Evolutionary conservation across 2,329 filamentous ascomycete species (phyloP), one percentile per base, ranked within the genome.

Genomic region (Ophiocordyceps sinensis): DNA sequence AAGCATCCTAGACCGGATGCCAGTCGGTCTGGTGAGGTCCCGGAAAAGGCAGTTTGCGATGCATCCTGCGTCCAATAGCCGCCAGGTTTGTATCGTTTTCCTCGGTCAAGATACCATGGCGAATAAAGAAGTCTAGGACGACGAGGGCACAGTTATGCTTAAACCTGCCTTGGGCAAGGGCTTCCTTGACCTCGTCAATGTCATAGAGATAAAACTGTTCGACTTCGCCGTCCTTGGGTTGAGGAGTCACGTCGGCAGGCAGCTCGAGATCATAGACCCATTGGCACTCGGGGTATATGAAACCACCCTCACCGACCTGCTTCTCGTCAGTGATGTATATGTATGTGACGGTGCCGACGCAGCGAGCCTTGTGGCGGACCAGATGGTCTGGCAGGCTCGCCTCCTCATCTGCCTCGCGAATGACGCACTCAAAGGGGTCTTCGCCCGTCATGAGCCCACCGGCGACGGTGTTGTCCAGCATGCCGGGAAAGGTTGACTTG

Each of bases 381-480:
- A 89, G 53, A 0, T 71, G 64, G 44, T 79, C 82, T 0, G 84
- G 73, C 17, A 98, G 63, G 31, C 79, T 83, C 1, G 91, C 93
- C 58, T 98, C 91, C 62, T 98, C 91, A 47, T 79, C 79, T 3
- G 82, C 81, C 62, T 98, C 91, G 41, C 89, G 77, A 17, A 95
- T 71, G 40, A 94, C 65, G 57, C 82, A 86, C 55, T 89, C 86
- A 38, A 87, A 81, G 0, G 85, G 82, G 19, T 71, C 71, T 58
- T 95, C 88, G 13, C 80, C 82, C 0, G 85, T 84, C 57, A 82
- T 79, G 49, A 96, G 79, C 0, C 64, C 74, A n/a, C 74, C 74
- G 0, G 88, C 91, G 7, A 94, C 91, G 2, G 87, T 87, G 59
- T 96, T 98, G 61, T 98, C 91, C 49, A 98, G 68, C 73, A 95